phyloP scores from a whole-genome alignment of 75 land plant species.

The Larix kaempferi region DNA sequence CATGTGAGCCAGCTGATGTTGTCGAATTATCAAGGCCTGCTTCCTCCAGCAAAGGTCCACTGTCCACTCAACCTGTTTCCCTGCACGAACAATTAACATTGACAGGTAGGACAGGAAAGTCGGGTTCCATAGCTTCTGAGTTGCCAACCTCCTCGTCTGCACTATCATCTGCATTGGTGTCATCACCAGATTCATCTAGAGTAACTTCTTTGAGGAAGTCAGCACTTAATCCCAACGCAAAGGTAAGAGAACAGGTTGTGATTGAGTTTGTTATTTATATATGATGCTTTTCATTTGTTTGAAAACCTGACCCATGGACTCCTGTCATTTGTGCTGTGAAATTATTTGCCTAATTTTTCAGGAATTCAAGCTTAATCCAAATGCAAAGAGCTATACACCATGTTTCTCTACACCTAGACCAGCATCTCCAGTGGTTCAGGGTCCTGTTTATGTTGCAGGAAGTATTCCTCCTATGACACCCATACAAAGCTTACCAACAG shows the following conservation, averaged over 20 bases:
- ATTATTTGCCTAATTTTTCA: slow-evolving; percentile 8
- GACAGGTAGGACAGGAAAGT: neutral
- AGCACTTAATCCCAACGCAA: slow-evolving; percentile 39
- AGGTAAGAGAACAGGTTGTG: slow-evolving; percentile 13
- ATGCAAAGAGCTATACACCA: slow-evolving; percentile 54
- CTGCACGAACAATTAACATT: slow-evolving; percentile 1
- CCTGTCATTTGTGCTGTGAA: neutral
- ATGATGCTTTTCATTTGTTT: neutral
- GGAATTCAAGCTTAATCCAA: slow-evolving; percentile 63
- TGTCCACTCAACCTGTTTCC: neutral
- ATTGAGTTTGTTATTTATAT: neutral
- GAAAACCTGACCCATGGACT: slow-evolving; percentile 14
- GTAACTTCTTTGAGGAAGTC: slow-evolving; percentile 23
- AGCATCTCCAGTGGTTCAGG: slow-evolving; percentile 23
- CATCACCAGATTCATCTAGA: slow-evolving; percentile 1
- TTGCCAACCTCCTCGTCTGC: slow-evolving; percentile 12
- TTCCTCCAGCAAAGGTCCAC: slow-evolving; percentile 5
- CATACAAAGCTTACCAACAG: slow-evolving; percentile 23
- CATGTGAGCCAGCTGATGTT: slow-evolving; percentile 4
- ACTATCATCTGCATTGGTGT: slow-evolving; percentile 5
- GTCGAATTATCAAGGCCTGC: neutral
- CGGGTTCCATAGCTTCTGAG: slow-evolving; percentile 10
- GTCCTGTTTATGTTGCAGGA: slow-evolving; percentile 29
- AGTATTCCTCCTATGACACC: slow-evolving; percentile 17
- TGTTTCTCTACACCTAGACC: slow-evolving; percentile 28